Evolutionary conservation across 2,329 filamentous ascomycete species (phyloP), one percentile per base, ranked within the genome.

Genomic region (Myriosclerotinia curreyana): DNA sequence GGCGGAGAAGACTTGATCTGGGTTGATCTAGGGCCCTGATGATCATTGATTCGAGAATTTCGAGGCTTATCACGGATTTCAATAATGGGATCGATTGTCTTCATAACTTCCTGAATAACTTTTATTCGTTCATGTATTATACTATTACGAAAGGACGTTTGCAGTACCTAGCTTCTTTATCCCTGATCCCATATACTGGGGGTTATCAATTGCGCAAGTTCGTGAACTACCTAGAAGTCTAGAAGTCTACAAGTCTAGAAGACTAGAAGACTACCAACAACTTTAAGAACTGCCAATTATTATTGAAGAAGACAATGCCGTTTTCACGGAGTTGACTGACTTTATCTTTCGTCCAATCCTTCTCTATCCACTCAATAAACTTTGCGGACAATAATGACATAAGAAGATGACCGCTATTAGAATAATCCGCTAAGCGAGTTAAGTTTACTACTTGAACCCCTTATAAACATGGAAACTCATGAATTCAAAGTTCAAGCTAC

Each of bases 201-300:
- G 34, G 17, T 48, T 51, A 52, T 31, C 28, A 31, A 31, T 60
- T 60, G 58, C 58, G 58, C 58, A 60, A 60, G 58, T n/a, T 40
- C 36, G 12, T 36, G 42, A 31, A 59, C 28, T 55, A n/a, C n/a
- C n/a, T n/a, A n/a, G n/a, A n/a, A n/a, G n/a, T n/a, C n/a, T n/a
- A 55, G 22, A 42, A 55, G 28, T 36, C 50, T 52, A 52, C 15
- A 51, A 34, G 34, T 20, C 53, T 42, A 25, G 28, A 31, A 31
- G 28, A 52, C 50, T 44, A 44, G n/a, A 55, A 6, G 25, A 22
- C 40, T 22, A 20, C 28, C 46, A 44, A 58, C 40, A 48, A 58
- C 12, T 25, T 48, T 48, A 15, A 48, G 55, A 59, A 25, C 55
- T 59, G 55, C 55, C 55, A 49, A 25, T 59, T n/a, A n/a, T n/a